Percentiles rank a stretch among this genome's conserved stretches.
These are phyloP conservation scores for Pleurotus ostreatus DNA, from an alignment of 768 basidiomycete species.

Conservation along the genomic window DNA sequence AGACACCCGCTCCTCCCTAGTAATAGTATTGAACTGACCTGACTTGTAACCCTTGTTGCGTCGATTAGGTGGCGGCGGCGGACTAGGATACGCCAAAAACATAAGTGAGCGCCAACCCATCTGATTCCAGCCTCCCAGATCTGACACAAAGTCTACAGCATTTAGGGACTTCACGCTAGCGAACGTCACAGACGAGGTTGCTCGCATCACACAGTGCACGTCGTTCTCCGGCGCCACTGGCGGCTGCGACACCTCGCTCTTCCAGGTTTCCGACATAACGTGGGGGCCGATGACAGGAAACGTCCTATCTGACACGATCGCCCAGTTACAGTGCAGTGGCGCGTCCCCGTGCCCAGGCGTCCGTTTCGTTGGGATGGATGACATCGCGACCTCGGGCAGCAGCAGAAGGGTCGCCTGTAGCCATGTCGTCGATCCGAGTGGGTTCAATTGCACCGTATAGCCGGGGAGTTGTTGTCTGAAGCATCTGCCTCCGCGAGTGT, in stretches of 20 bases:
- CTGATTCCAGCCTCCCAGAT: not conserved
- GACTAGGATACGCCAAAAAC: constrained; percentile 25
- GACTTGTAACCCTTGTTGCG: not conserved
- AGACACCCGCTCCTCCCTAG: not conserved
- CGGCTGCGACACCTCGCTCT: constrained; percentile 28
- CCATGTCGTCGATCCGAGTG: constrained; percentile 18
- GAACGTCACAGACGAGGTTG: constrained; percentile 17
- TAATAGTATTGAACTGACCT: not conserved
- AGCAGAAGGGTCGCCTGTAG: constrained; percentile 16
- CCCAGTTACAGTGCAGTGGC: constrained; percentile 28
- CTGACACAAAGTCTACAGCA: constrained; percentile 10
- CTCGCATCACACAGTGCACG: constrained; percentile 26
- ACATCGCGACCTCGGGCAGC: constrained; percentile 13
- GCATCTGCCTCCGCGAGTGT: no score
- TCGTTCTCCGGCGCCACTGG: constrained; percentile 28
- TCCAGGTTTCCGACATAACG: constrained; percentile 28
- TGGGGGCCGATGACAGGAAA: constrained; percentile 25
- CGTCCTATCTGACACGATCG: constrained; percentile 17
- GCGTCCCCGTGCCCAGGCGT: constrained; percentile 24
- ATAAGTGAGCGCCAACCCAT: constrained; percentile 14
- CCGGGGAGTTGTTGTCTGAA: no score
- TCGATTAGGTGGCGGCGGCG: constrained; percentile 26
- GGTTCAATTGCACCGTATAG: constrained; percentile 20
- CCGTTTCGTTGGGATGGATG: constrained; percentile 17
- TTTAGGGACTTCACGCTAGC: constrained; percentile 22